Conservation (phyloP, 331 rosid species). For the Spiraea crenata region DNA sequence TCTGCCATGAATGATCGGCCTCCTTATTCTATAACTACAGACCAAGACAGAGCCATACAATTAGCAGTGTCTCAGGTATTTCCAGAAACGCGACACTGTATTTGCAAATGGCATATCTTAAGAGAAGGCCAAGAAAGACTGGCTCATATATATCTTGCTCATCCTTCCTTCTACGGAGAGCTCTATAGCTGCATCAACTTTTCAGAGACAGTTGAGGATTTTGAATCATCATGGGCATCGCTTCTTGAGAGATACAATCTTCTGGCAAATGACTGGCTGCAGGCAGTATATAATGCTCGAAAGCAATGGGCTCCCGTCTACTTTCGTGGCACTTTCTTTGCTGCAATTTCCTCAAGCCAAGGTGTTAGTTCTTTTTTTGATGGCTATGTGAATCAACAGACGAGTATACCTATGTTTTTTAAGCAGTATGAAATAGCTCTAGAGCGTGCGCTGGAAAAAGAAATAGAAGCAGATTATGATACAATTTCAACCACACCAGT, state of each 20-base stretch:
- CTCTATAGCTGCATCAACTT: constrained; percentile 62
- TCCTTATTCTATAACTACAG: constrained; percentile 77
- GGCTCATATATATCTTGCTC: constrained; percentile 65
- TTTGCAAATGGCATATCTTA: constrained; percentile 85
- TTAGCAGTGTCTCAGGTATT: constrained; percentile 60
- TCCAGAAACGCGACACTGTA: constrained; percentile 63
- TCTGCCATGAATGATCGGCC: constrained; percentile 65
- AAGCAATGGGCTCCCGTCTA: constrained; percentile 85
- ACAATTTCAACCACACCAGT: constrained; percentile 58
- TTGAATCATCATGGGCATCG: constrained; percentile 58
- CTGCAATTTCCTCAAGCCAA: constrained; percentile 50
- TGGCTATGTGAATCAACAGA: constrained; percentile 74
- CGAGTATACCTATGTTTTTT: constrained; percentile 58
- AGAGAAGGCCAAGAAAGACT: constrained; percentile 80
- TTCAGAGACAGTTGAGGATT: constrained; percentile 62
- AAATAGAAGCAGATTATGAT: constrained; percentile 68
- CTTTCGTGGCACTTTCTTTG: constrained; percentile 73
- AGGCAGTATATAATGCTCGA: constrained; percentile 72
- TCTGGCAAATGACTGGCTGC: constrained; percentile 69
- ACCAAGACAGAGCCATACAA: constrained; percentile 76
- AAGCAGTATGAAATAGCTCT: constrained; percentile 72
- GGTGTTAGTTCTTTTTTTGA: constrained; percentile 61
- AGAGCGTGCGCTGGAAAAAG: constrained; percentile 57
- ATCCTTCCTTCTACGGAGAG: constrained; percentile 65
- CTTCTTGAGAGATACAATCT: constrained; percentile 57